A percentile compares a stretch with the other conserved stretches of the same genome.
Conservation (phyloP, 225 moss, liverwort and hornwort genomes). For the Lunularia cruciata region DNA sequence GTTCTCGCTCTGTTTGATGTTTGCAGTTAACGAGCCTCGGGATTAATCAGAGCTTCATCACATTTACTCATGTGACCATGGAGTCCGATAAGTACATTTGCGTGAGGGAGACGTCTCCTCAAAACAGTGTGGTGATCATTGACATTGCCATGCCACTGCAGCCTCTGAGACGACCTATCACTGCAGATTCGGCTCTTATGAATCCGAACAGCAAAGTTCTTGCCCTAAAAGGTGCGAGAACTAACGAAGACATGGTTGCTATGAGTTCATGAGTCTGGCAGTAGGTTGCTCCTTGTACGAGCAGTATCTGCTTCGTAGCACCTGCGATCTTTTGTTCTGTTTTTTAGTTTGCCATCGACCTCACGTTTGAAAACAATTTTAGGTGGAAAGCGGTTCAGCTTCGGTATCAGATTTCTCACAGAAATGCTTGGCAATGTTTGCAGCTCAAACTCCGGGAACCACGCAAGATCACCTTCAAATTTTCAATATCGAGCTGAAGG, state of each 20-base stretch:
- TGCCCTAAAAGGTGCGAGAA: conserved; percentile 84
- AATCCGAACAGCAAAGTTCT: conserved; percentile 87
- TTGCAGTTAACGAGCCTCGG: conserved; percentile 96
- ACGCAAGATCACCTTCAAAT: conserved; percentile 98
- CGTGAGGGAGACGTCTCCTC: conserved; percentile 93
- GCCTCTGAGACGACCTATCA: conserved; percentile 93
- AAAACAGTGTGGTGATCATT: conserved; percentile 95
- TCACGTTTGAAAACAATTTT: neutral
- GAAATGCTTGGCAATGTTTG: conserved; percentile 20
- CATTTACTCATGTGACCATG: conserved; percentile 99
- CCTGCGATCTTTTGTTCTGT: neutral
- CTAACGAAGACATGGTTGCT: neutral
- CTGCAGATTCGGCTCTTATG: conserved; percentile 99
- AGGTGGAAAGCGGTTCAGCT: neutral
- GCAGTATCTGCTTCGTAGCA: neutral
- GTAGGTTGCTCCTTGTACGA: neutral
- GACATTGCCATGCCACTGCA: conserved; percentile 89
- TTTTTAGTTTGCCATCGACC: neutral
- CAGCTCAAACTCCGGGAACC: conserved; percentile 85
- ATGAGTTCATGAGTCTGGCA: neutral
- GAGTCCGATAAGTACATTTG: conserved; percentile 99
- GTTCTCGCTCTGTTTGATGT: conserved; percentile 9
- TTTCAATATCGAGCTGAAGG: conserved; percentile 93
- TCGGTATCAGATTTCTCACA: neutral
- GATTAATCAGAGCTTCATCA: conserved; percentile 94